These are phyloP conservation scores for Wickerhamiella galacta DNA, from an alignment of 805 yeast genomes.

Conservation along the genomic window DNA sequence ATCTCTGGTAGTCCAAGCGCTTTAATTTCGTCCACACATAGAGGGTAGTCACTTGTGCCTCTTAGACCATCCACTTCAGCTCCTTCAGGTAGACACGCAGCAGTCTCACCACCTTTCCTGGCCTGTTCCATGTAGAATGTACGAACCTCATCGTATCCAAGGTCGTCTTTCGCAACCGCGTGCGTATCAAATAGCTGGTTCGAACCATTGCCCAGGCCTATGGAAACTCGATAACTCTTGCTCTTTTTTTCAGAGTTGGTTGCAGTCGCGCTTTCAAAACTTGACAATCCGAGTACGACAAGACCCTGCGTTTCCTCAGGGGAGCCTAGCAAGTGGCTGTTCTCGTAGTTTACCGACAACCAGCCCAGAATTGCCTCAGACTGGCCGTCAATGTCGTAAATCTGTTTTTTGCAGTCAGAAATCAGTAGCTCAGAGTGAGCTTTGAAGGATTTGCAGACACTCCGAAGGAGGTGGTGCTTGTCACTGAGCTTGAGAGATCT, in stretches of 20 bases:
- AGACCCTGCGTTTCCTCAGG: slow-evolving; percentile 26
- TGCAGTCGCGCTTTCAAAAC: slow-evolving; percentile 4
- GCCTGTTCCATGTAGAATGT: not conserved
- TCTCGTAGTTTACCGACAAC: slow-evolving; percentile 43
- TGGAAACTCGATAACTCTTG: slow-evolving; percentile 4
- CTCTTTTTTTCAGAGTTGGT: slow-evolving; percentile 1
- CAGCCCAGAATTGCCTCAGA: slow-evolving; percentile 52
- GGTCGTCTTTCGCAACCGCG: slow-evolving; percentile 3
- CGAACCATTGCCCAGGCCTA: slow-evolving; percentile 3
- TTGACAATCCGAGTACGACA: slow-evolving; percentile 7
- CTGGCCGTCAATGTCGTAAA: slow-evolving; percentile 47
- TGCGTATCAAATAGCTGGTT: slow-evolving; percentile 5
- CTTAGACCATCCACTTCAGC: slow-evolving; percentile 1
- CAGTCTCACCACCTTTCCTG: not conserved
- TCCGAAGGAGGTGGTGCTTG: slow-evolving; percentile 30
- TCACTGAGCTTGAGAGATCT: slow-evolving; percentile 34
- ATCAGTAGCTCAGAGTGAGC: slow-evolving; percentile 33
- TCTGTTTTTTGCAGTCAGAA: slow-evolving; percentile 45
- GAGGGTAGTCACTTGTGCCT: slow-evolving; percentile 36
- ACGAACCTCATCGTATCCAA: slow-evolving; percentile 4
- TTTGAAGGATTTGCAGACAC: slow-evolving; percentile 34
- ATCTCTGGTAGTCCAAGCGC: slow-evolving; percentile 23
- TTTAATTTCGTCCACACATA: slow-evolving; percentile 33
- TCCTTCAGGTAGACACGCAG: slow-evolving; percentile 6
- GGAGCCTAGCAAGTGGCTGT: slow-evolving; percentile 28